Conservation (phyloP, 1,139 yeast genomes). For the Saccharomyces hybrid region DNA sequence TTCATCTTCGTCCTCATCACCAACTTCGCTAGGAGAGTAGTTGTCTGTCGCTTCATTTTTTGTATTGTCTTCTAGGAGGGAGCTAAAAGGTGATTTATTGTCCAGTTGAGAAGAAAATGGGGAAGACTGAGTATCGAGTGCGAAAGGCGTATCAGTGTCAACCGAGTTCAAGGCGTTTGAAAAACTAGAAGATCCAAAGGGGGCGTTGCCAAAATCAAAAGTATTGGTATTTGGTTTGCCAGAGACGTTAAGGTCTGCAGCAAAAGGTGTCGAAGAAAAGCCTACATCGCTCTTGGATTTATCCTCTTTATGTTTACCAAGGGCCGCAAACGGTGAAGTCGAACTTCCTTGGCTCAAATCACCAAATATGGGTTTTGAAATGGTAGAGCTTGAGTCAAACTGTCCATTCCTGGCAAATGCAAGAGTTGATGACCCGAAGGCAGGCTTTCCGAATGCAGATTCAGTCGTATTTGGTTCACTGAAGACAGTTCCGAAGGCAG, state of each 20-base stretch:
- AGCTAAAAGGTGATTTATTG: too few relatives aligned
- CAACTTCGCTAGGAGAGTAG: background rate
- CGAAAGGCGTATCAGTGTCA: background rate
- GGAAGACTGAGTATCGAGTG: too few relatives aligned
- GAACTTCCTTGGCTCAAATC: background rate
- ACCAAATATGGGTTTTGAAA: background rate
- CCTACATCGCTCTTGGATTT: background rate
- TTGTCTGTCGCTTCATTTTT: too few relatives aligned
- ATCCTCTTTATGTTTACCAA: slow-evolving; percentile 3
- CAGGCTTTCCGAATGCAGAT: slow-evolving; percentile 18
- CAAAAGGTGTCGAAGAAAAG: background rate
- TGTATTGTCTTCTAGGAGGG: too few relatives aligned
- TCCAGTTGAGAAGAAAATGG: too few relatives aligned
- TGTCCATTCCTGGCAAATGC: background rate
- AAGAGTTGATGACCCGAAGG: slow-evolving; percentile 18
- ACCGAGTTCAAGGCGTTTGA: background rate
- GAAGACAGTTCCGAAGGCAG: slow-evolving; percentile 7
- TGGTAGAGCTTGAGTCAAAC: background rate
- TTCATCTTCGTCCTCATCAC: background rate
- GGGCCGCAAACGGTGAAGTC: slow-evolving; percentile 16
- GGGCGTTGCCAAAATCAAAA: background rate
- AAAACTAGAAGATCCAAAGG: background rate
- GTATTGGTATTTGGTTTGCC: background rate
- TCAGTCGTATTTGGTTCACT: slow-evolving; percentile 8
- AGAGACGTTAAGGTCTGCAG: background rate